A percentile compares a stretch with the other conserved stretches of the same genome.
These are phyloP conservation scores for Orychophragmus violaceus DNA, from an alignment of 345 rosid species.

Conservation along the genomic window DNA sequence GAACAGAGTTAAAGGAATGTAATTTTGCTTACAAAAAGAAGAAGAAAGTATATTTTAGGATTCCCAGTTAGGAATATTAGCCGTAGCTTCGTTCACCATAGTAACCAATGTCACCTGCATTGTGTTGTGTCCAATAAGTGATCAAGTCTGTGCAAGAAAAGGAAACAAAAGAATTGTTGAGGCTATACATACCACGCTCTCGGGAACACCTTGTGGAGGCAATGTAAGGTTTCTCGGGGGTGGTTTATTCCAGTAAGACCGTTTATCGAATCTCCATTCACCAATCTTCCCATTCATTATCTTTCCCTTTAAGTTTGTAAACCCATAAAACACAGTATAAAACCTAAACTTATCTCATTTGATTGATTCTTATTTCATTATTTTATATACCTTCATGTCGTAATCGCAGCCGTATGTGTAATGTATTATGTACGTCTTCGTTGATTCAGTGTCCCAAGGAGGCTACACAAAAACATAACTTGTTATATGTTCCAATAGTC, in stretches of 20 bases:
- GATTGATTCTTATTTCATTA: not conserved
- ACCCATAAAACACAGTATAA: not conserved
- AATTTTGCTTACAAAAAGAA: not conserved
- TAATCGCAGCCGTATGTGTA: constrained; percentile 95
- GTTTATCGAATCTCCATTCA: constrained; percentile 96
- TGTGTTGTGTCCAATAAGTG: not conserved
- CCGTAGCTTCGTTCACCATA: constrained; percentile 90
- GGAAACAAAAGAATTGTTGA: not conserved
- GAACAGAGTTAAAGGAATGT: not conserved
- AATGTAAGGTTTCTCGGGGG: constrained; percentile 81
- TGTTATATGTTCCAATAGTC: constrained; percentile 3
- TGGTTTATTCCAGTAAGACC: constrained; percentile 54
- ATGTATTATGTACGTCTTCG: constrained; percentile 78
- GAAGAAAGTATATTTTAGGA: not conserved
- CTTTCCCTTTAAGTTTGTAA: constrained; percentile 41
- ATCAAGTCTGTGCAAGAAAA: not conserved
- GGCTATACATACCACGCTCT: constrained; percentile 67
- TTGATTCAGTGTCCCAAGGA: constrained; percentile 91
- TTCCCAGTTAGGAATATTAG: constrained; percentile 81
- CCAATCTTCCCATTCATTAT: constrained; percentile 74
- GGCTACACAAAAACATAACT: constrained; percentile 52
- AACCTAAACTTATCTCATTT: not conserved
- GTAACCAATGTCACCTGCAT: constrained; percentile 84
- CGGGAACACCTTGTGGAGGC: constrained; percentile 89
- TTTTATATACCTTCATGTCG: constrained; percentile 60